Evolutionary conservation across 169 alveolate genomes (phyloP), one percentile per base, ranked within the genome.

Genomic region (Cryptosporidium xiaoi): DNA sequence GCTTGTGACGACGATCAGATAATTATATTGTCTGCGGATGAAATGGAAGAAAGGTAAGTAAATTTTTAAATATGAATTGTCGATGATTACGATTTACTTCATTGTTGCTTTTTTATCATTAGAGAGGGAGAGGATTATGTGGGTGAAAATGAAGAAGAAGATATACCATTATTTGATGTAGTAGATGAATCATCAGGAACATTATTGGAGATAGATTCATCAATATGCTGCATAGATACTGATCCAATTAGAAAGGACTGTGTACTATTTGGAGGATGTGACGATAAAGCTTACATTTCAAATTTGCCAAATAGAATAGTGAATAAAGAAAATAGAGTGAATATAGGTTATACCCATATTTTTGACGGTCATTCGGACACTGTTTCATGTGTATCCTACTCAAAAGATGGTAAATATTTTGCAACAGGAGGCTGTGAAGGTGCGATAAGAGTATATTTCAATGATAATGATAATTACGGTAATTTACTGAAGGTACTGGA

Each of bases 391-490:
- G 90, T 65, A 18, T 82, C 92, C 4, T 85, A 65, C 60, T 66
- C 90, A 62, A 34, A 34, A 15, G 92, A 85, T 51, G 92, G 92
- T 16, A 65, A 64, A 36, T 69, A 60, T 51, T 68, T 71, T 40
- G 92, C 92, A 13, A 85, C 92, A 24, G 87, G 84, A 10, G 89
- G 92, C 13, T 85, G 85, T 10, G 92, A 85, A 20, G 92, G 92
- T 8, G 64, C 82, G 3, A 44, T 85, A 4, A 60, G 83, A 44
- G 77, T 85, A 16, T 85, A 83, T 62, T 69, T 65, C 12, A 77
- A 77, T 18, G 64, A 56, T n/a, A 46, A 33, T n/a, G 24, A 68
- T 12, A 56, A 77, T 20, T 48, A 50, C 53, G 62, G 82, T 7
- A 51, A 58, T 24, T 71, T 82, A 3, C 12, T 85, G 58, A 55